Base-by-base conservation (phyloP, 176 grass and related monocot species). In the Ensete ventricosum region DNA sequence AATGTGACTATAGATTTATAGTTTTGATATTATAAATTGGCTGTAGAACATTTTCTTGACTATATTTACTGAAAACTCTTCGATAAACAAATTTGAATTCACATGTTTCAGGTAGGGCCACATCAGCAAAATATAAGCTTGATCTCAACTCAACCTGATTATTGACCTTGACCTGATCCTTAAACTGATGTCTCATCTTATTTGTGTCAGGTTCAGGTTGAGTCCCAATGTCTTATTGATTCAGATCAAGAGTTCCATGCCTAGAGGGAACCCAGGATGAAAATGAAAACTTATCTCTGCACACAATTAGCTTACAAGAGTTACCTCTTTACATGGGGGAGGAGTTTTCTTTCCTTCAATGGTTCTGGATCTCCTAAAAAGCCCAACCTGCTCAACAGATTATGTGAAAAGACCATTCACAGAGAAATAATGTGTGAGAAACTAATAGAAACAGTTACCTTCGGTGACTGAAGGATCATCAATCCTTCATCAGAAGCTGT, bases 261-360 rank as follows among this genome's bases (percentile, higher is more conserved):
- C 2, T 23, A 63, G 59, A 69, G 16, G 19, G 26, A 69, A 69
- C 59, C 20, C 27, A 29, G 2, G 27, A 29, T 29, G 22, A n/a
- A 63, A 63, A 21, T 3, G 51, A 73, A 50, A 6, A 50, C 49
- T 63, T 22, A 11, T 9, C 8, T 29, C 16, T 62, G 16, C 14
- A 62, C 19, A 10, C 22, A 74, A 23, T 14, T 58, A 17, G 24
- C 2, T 16, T 22, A n/a, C 13, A 23, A 11, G 2, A 14, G 10
- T 25, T 77, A 79, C 77, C 77, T 72, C 54, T 79, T 79, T 79
- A 79, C 77, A 79, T 54, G 67, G 62, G 13, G 77, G 77, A 72
- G 77, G 78, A 24, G 55, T 53, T 80, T 34, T 55, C 34, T 62
- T 80, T 72, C 78, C 78, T 80, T 80, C 62, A 11, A 80, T 80